Conservation (phyloP, 2,329 filamentous ascomycete genomes). For the Talaromyces marneffei region DNA sequence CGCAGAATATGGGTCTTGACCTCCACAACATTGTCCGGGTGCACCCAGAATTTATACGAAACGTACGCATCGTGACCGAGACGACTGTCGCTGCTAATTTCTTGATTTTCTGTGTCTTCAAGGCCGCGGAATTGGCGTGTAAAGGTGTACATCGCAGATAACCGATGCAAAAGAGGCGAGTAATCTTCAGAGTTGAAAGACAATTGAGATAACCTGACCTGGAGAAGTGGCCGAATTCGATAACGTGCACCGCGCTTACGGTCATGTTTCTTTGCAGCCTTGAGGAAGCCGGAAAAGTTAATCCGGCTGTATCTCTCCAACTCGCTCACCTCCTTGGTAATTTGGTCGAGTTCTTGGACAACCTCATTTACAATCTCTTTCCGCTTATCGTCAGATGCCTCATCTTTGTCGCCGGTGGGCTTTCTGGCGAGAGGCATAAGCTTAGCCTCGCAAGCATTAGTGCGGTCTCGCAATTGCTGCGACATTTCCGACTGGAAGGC, state of each 20-base stretch:
- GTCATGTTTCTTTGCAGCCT: conserved; percentile 99
- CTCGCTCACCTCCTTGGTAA: conserved; percentile 86
- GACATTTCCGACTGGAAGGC: conserved; percentile 79
- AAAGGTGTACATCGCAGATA: conserved; percentile 95
- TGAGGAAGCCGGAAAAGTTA: conserved; percentile 96
- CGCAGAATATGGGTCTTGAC: conserved; percentile 94
- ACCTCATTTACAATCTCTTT: conserved; percentile 60
- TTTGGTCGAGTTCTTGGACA: conserved; percentile 72
- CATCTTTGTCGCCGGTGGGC: conserved; percentile 29
- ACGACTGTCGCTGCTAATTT: conserved; percentile 36
- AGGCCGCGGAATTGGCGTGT: conserved; percentile 67
- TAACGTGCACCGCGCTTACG: conserved; percentile 82
- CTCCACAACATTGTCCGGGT: conserved; percentile 89
- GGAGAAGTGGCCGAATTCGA: conserved; percentile 83
- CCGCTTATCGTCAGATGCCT: conserved; percentile 35
- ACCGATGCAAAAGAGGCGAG: conserved; percentile 75
- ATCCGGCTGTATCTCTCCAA: conserved; percentile 91
- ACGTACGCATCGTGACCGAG: conserved; percentile 63
- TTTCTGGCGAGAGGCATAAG: conserved; percentile 53
- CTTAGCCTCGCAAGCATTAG: conserved; percentile 61
- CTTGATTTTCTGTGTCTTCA: conserved; percentile 47
- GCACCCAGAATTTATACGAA: conserved; percentile 95
- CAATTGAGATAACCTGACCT: conserved; percentile 78
- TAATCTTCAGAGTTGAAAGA: conserved; percentile 97
- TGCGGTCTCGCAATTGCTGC: conserved; percentile 73